Percentiles rank a stretch among this genome's conserved stretches.
Conservation (phyloP, 2,329 filamentous ascomycete genomes). For the Venturia effusa region DNA sequence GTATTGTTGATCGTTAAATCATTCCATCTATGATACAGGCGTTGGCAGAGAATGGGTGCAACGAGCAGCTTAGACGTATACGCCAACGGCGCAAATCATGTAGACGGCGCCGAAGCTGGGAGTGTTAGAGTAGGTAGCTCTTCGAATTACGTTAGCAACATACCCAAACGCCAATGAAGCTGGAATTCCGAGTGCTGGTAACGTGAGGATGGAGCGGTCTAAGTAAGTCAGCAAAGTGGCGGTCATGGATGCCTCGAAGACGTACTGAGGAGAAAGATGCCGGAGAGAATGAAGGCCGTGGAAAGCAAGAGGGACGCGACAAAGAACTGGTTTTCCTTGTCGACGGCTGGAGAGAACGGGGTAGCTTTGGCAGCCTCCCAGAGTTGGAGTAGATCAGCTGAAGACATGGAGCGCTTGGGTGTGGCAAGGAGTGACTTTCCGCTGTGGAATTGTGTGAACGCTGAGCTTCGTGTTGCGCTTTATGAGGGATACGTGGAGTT, state of each 20-base stretch:
- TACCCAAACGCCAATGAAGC: constrained; percentile 87
- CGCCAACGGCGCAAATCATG: constrained; percentile 97
- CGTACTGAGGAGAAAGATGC: constrained; percentile 78
- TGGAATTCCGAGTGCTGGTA: constrained; percentile 70
- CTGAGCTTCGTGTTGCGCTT: background rate
- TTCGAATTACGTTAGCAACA: constrained; percentile 17
- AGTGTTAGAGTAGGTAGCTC: constrained; percentile 5
- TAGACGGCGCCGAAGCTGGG: constrained; percentile 83
- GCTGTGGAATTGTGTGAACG: background rate
- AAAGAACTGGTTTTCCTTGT: constrained; percentile 75
- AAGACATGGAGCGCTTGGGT: constrained; percentile 50
- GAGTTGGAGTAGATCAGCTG: constrained; percentile 54
- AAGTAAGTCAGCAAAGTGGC: constrained; percentile 2
- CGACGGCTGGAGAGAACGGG: constrained; percentile 70
- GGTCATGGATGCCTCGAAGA: constrained; percentile 18
- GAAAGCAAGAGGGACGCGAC: constrained; percentile 68
- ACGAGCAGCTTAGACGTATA: constrained; percentile 66
- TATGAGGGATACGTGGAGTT: constrained; percentile 1
- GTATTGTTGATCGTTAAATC: constrained; percentile 3
- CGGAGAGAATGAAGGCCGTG: constrained; percentile 55
- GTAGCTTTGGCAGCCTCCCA: constrained; percentile 87
- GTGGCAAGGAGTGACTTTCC: background rate
- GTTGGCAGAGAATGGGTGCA: constrained; percentile 20
- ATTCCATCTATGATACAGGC: constrained; percentile 17
- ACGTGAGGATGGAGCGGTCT: constrained; percentile 74